phyloP scores from a whole-genome alignment of 2,329 filamentous ascomycete species.

The Davidsoniella eucalypti region DNA sequence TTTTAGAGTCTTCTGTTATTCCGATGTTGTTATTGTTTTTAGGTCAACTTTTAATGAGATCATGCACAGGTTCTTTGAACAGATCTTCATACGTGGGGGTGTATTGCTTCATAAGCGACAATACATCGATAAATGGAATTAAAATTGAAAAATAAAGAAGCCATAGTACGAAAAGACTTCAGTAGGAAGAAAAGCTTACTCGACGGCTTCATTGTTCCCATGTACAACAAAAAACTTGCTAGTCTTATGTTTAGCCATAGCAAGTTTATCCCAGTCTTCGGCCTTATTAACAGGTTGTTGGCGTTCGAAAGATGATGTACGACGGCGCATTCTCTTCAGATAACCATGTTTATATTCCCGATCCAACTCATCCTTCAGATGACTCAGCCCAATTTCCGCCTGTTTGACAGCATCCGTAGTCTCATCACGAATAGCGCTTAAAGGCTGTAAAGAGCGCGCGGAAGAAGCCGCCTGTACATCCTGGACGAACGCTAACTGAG shows the following conservation, averaged over 20 bases:
- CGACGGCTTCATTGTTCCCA: constrained; percentile 29
- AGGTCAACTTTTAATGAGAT: no score
- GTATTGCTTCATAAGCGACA: no score
- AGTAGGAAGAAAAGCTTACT: constrained; percentile 4
- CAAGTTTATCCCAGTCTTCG: constrained; percentile 56
- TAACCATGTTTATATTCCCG: constrained; percentile 46
- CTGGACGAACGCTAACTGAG: constrained; percentile 82
- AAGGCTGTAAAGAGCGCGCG: constrained; percentile 55
- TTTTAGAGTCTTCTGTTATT: not conserved
- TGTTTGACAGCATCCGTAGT: constrained; percentile 44
- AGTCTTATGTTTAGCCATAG: constrained; percentile 45
- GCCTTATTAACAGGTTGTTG: constrained; percentile 8
- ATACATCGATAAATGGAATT: no score
- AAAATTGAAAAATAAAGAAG: no score
- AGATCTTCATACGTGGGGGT: not conserved
- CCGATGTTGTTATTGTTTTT: not conserved
- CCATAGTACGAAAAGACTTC: no score
- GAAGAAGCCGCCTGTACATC: constrained; percentile 53
- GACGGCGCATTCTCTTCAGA: constrained; percentile 24
- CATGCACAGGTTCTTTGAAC: not conserved
- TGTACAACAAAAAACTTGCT: constrained; percentile 68
- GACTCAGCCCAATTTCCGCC: constrained; percentile 40
- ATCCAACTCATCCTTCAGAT: constrained; percentile 37
- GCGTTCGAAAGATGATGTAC: not conserved
- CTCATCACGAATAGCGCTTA: constrained; percentile 71